Conservation (phyloP, 2,329 filamentous ascomycete genomes). For the Penicillium oxalicum region DNA sequence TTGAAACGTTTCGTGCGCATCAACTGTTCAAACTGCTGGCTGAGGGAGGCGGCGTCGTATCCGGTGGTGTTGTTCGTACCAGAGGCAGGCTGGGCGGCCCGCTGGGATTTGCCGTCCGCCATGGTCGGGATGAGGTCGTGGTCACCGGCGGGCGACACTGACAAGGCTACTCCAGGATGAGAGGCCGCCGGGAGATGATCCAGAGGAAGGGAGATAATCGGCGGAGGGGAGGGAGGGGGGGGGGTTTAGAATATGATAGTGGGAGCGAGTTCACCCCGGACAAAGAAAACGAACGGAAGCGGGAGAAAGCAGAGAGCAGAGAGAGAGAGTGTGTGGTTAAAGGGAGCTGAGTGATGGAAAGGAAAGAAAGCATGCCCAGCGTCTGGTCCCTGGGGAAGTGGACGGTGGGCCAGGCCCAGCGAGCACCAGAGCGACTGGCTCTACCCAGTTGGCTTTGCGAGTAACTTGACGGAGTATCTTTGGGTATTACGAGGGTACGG, state of each 20-base stretch:
- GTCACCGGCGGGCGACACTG: conserved; percentile 24
- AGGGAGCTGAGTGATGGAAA: background rate
- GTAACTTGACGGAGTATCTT: too few species aligned
- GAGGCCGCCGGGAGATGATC: background rate
- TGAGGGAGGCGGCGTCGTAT: conserved; percentile 73
- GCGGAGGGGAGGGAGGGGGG: background rate
- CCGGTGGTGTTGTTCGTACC: conserved; percentile 21
- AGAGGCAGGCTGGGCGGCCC: conserved; percentile 23
- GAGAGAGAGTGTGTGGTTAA: background rate
- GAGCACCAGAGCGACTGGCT: conserved; percentile 4
- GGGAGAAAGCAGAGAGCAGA: conserved; percentile 5
- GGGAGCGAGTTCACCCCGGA: conserved; percentile 6
- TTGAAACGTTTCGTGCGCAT: conserved; percentile 83
- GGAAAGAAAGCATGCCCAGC: background rate
- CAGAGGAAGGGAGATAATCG: conserved; percentile 3
- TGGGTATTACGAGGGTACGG: too few species aligned
- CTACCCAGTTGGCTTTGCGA: too few species aligned
- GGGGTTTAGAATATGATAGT: background rate
- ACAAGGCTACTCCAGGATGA: conserved; percentile 24
- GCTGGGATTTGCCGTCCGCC: conserved; percentile 33
- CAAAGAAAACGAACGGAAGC: too few species aligned
- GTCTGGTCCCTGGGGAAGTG: conserved; percentile 2
- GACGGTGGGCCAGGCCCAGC: conserved; percentile 1
- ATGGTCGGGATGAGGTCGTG: conserved; percentile 25
- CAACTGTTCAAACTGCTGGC: conserved; percentile 77